These are phyloP conservation scores for Scheffersomyces spartinae DNA, from an alignment of 805 yeast species.

Conservation along the genomic window DNA sequence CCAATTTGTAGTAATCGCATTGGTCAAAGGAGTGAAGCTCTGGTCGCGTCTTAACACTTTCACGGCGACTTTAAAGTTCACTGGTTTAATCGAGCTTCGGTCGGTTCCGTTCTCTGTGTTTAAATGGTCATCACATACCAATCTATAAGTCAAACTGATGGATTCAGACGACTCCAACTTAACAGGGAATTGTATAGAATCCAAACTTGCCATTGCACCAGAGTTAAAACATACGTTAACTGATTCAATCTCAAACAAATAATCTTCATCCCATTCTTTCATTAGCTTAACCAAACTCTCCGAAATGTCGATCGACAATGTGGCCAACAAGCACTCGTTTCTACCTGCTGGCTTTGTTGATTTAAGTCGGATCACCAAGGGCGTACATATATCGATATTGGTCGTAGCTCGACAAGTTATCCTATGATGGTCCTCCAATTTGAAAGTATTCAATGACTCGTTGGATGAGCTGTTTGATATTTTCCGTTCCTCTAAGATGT, in stretches of 20 bases:
- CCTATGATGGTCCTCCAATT: too few relatives aligned
- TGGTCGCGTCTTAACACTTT: too few relatives aligned
- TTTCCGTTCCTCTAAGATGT: too few relatives aligned
- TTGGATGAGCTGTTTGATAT: too few relatives aligned
- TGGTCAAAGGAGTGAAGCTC: conserved; percentile 3
- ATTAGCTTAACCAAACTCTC: conserved; percentile 14
- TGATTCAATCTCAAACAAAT: conserved; percentile 12
- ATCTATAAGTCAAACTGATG: conserved; percentile 17
- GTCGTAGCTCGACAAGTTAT: too few relatives aligned
- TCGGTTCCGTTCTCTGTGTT: conserved; percentile 7
- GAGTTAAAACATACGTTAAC: conserved; percentile 14
- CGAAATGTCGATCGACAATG: conserved; percentile 24
- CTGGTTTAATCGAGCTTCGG: conserved; percentile 9
- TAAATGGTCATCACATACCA: conserved; percentile 15
- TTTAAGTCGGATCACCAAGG: conserved; percentile 21
- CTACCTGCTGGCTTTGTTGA: conserved; percentile 33
- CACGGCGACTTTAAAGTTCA: conserved; percentile 12
- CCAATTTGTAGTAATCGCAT: conserved; percentile 21
- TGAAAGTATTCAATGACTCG: too few relatives aligned
- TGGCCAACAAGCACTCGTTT: conserved; percentile 23
- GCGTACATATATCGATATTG: too few relatives aligned
- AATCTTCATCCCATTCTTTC: conserved; percentile 4
- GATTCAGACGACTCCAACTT: conserved; percentile 14
- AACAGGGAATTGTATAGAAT: conserved; percentile 11
- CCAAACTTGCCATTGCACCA: conserved; percentile 14